Percentiles rank a stretch among this genome's conserved stretches.
Conservation (phyloP, 73 alveolate species). For the Diophrys appendiculata region DNA sequence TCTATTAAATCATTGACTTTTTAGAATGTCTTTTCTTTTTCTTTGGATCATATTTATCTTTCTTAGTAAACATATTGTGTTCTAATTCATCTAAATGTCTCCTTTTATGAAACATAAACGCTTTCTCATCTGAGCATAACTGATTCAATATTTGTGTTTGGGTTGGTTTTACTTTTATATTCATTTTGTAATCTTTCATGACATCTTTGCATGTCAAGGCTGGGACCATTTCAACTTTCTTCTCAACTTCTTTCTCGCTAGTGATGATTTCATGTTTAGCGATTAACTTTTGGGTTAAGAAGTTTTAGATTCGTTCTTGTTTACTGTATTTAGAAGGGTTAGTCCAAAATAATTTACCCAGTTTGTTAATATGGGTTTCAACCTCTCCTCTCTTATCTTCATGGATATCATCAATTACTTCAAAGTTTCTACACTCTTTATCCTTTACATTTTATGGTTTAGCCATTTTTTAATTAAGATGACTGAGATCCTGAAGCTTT, state of each 20-base stretch:
- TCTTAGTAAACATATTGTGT: too few species aligned
- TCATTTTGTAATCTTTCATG: too few species aligned
- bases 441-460: too few species aligned
- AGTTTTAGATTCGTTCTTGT: neutral
- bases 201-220: too few species aligned
- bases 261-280: neutral
- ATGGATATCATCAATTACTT: too few species aligned
- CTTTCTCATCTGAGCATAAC: neutral
- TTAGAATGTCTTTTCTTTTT: neutral
- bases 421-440: too few species aligned
- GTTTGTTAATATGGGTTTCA: too few species aligned
- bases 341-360: neutral
- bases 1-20: neutral
- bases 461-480: too few species aligned
- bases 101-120: neutral
- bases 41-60: neutral
- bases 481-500: too few species aligned
- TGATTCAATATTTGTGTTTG: too few species aligned
- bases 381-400: too few species aligned
- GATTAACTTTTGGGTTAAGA: neutral
- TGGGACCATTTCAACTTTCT: neutral
- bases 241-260: neutral
- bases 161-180: neutral
- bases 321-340: neutral
- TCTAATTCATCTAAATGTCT: neutral